Base-by-base conservation (phyloP, 352 stramenopile species). In the Pythium coloratum region DNA sequence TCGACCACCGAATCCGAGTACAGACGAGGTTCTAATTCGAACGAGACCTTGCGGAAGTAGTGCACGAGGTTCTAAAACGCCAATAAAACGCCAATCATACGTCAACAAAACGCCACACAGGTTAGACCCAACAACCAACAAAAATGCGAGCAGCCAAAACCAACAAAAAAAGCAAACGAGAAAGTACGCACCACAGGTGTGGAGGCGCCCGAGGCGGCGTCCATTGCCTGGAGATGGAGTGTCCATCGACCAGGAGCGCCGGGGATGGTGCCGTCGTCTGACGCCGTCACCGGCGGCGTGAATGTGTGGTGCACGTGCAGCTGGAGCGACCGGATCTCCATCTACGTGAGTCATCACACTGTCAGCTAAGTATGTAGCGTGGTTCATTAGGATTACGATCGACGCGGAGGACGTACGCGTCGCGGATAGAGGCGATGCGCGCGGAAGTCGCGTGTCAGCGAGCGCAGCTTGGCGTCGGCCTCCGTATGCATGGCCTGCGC, bases 21-120 rank as follows among this genome's bases (percentile, higher is more conserved):
- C 44, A 90, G 46, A 20, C 81, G 82, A 38, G 84, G 81, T 42
- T 90, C 81, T 40, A 93, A 61, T 60, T 91, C 81, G 51, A 93
- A 89, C 36, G 81, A 86, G 28, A 73, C 75, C 64, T 93, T 93
- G 40, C 84, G 79, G 55, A 93, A 93, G 69, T 89, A 89, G 61
- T 73, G 88, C 13, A 84, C 86, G 60, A 93, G 88, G 76, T 85
- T 91, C 84, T 92, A 55, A 18, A 58, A 54, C 16, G 69, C 55
- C 18, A 26, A 50, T 9, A 34, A 30, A 47, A 55, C 26, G 18
- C 18, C 38, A 42, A 67, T 62, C 54, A 32, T 42, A 67, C 36
- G 24, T 13, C 56, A 53, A 53, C 46, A 53, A 53, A 53, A 53
- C 46, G 7, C 46, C n/a, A 4, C 14, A 20, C 14, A 18, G 6